Percentiles rank a stretch among this genome's conserved stretches.
Conservation (phyloP, 2,329 filamentous ascomycete genomes). For the Pseudogymnoascus destructans region DNA sequence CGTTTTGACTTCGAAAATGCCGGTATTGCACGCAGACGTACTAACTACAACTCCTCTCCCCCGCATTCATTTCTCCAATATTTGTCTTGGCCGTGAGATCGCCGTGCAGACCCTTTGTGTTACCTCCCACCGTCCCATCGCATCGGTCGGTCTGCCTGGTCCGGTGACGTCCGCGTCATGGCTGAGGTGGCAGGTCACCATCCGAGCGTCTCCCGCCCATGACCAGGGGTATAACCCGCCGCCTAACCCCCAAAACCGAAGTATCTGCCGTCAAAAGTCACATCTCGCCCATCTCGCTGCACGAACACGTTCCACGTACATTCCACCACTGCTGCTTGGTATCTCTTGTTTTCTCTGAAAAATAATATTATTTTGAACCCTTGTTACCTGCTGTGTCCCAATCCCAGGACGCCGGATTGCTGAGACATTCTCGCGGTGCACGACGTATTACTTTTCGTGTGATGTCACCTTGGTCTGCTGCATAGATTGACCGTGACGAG, state of each 20-base stretch:
- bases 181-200: slow-evolving; percentile 1
- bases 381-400: not conserved
- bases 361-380: not conserved
- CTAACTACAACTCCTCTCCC: not conserved
- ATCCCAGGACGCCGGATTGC: not conserved
- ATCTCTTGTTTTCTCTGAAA: not conserved
- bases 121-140: not conserved
- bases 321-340: slow-evolving; percentile 1
- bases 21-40: slow-evolving; percentile 2
- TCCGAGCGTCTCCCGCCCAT: not conserved
- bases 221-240: slow-evolving; percentile 1
- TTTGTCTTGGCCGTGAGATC: not conserved
- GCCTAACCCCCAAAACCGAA: not conserved
- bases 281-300: slow-evolving; percentile 7
- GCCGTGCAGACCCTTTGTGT: not conserved
- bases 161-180: not conserved
- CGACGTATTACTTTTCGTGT: not conserved
- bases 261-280: not conserved
- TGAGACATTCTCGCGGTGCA: not conserved
- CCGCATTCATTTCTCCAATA: not conserved
- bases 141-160: not conserved
- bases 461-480: not conserved
- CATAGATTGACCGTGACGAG: not conserved
- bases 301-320: not conserved
- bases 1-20: not conserved